phyloP scores from a whole-genome alignment of 164 flowering plant genomes.

The Saururus chinensis region DNA sequence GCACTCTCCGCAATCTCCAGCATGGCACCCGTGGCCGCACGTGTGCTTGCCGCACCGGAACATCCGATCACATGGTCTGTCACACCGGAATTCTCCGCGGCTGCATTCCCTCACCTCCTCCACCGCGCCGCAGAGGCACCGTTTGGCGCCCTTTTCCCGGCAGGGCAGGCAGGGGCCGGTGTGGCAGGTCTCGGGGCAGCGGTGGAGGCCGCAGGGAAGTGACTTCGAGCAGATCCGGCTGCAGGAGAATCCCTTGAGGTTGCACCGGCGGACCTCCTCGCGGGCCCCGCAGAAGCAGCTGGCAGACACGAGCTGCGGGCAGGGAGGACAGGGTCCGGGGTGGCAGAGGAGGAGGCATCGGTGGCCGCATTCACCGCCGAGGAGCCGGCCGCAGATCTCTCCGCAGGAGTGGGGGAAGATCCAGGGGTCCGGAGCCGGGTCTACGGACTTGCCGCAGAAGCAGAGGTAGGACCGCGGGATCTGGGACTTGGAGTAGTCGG shows the following conservation, averaged over 20 bases:
- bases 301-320: conserved; percentile 64
- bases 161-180: conserved; percentile 75
- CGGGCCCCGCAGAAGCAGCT: conserved; percentile 59
- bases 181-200: conserved; percentile 59
- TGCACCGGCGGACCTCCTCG: conserved; percentile 70
- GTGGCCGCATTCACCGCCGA: conserved; percentile 66
- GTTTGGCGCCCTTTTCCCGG: conserved; percentile 28
- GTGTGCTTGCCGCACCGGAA: conserved; percentile 69
- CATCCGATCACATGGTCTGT: conserved; percentile 33
- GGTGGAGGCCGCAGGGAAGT: conserved; percentile 53
- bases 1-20: conserved; percentile 63
- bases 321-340: conserved; percentile 90
- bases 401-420: conserved; percentile 90
- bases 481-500: conserved; percentile 43
- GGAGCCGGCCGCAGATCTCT: conserved; percentile 56
- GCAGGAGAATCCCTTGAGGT: conserved; percentile 64
- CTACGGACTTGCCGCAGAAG: conserved; percentile 66
- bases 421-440: conserved; percentile 84
- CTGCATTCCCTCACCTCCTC: conserved; percentile 63
- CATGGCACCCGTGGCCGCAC: conserved; percentile 73
- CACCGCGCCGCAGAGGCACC: conserved; percentile 57
- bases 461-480: conserved; percentile 59
- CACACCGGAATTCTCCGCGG: conserved; percentile 55
- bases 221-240: conserved; percentile 31
- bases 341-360: conserved; percentile 73